Base-by-base conservation (phyloP, 345 rosid species). In the Salix exigua region DNA sequence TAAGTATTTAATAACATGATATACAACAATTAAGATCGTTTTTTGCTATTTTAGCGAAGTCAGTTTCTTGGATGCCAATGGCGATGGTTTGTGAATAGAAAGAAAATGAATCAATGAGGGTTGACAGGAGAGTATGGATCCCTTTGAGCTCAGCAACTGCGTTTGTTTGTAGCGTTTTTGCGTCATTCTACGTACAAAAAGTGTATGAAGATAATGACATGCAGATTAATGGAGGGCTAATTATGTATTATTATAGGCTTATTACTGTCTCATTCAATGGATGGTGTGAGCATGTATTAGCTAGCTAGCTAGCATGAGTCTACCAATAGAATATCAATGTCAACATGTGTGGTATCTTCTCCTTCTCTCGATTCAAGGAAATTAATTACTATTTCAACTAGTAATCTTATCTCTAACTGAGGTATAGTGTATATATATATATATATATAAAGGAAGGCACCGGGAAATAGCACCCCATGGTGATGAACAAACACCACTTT, bases 121-220 rank as follows among this genome's bases (percentile, higher is more conserved):
- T 86, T 84, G 88, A 87, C 90, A 84, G 73, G 37, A 40, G 44
- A 40, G 44, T 0, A 40, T 71, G 79, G 33, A 31, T 31, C 67
- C 23, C 25, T 67, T 23, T 79, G 80, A 86, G 80, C 76, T 88
- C 88, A 83, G 84, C 88, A 81, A 76, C 84, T 70, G 73, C 82
- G 85, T 76, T 77, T 46, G 60, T 73, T 79, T 64, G 82, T 53
- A 9, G 75, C 77, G 23, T 73, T 38, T 76, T 38, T 13, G 7
- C 71, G 66, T 75, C 73, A 74, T 84, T 74, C 62, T 74, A 72
- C 37, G 37, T 33, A 5, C 73, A 81, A 37, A 80, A 80, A 84
- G 87, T 82, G 76, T 80, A 61, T 60, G 14, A 18, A 66, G 83
- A 81, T 28, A 79, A 74, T 68, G 78, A 78, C 78, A n/a, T 65